Base-by-base conservation (phyloP, 75 land plant species). In the Pinus tabuliformis region DNA sequence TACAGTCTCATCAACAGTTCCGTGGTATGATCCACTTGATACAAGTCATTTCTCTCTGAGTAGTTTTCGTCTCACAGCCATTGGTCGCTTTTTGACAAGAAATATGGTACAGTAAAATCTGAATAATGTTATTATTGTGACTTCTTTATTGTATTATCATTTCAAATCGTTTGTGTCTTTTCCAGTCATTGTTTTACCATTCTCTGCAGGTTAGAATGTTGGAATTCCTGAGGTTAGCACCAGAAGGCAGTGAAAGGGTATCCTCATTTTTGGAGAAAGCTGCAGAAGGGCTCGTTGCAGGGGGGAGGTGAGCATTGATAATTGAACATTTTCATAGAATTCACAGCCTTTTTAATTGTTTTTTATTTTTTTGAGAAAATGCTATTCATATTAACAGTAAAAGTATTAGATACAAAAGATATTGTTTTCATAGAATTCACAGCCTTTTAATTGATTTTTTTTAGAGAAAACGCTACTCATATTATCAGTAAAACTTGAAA, bases 21-120 rank as follows among this genome's bases (percentile, higher is more conserved):
- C 99, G 5, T 97, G 99, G 99, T 97, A 92, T 80, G 77, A 85
- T 78, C 99, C 99, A 13, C 68, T 97, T 63, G 99, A 97, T 80
- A 79, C 83, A 66, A 84, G 82, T 72, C 89, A 81, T 15, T 76
- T 95, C 59, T 97, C 99, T 16, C 45, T 95, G 18, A 83, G 85
- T 60, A 88, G 96, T 78, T 91, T 97, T 79, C 93, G 96, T 56
- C 81, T 92, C 12, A 92, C 99, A 59, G 58, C 92, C 5, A 26
- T 92, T 73, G 99, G 99, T 7, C 93, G 98, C 17, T 85, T 97
- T 75, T n/a, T 95, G 54, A 97, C 99, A 52, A 89, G 82, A 78
- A 91, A 88, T 58, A 59, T 97, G 93, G 99, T 96, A 87, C 9
- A 74, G 14, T 61, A 57, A 75, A 57, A 18, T 58, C 11, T 5